A percentile compares a stretch with the other conserved stretches of the same genome.
phyloP scores from a whole-genome alignment of 371 early-diverging fungal species.

The Homolaphlyctis polyrhiza region DNA sequence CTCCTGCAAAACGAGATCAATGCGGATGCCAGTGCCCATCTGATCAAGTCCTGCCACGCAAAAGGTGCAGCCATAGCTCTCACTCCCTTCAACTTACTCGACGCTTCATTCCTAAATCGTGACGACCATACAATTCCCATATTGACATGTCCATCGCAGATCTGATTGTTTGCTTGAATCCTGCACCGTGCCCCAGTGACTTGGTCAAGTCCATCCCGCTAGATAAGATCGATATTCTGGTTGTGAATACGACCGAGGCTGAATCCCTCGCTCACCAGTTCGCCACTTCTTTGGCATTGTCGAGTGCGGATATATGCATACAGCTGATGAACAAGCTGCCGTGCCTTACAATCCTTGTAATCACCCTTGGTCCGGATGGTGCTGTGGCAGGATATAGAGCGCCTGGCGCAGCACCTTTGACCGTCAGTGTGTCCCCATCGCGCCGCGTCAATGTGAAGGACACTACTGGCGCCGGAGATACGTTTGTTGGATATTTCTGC shows the following conservation, averaged over 20 bases:
- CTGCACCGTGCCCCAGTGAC: slow-evolving; percentile 71
- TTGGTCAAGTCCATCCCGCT: slow-evolving; percentile 51
- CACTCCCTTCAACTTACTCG: background rate
- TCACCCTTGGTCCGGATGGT: slow-evolving; percentile 72
- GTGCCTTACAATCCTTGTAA: slow-evolving; percentile 53
- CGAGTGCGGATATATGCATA: background rate
- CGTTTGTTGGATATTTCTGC: slow-evolving; percentile 79
- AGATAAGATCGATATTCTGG: slow-evolving; percentile 64
- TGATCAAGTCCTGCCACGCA: slow-evolving; percentile 54
- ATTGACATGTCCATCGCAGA: slow-evolving; percentile 20
- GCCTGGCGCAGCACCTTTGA: slow-evolving; percentile 55
- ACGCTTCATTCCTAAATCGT: background rate
- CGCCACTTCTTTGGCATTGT: background rate
- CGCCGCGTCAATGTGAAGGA: slow-evolving; percentile 17
- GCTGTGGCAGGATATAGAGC: slow-evolving; percentile 33
- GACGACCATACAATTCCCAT: background rate
- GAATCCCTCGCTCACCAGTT: slow-evolving; percentile 13
- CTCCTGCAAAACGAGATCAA: slow-evolving; percentile 85
- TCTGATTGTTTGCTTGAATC: slow-evolving; percentile 73
- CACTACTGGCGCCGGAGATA: slow-evolving; percentile 62
- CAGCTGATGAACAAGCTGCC: slow-evolving; percentile 24
- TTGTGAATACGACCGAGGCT: slow-evolving; percentile 79
- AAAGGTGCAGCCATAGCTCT: slow-evolving; percentile 33
- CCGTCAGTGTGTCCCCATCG: slow-evolving; percentile 7
- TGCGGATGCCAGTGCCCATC: slow-evolving; percentile 48